Conservation (phyloP, 2,329 filamentous ascomycete species). For the Beauveria varroae region DNA sequence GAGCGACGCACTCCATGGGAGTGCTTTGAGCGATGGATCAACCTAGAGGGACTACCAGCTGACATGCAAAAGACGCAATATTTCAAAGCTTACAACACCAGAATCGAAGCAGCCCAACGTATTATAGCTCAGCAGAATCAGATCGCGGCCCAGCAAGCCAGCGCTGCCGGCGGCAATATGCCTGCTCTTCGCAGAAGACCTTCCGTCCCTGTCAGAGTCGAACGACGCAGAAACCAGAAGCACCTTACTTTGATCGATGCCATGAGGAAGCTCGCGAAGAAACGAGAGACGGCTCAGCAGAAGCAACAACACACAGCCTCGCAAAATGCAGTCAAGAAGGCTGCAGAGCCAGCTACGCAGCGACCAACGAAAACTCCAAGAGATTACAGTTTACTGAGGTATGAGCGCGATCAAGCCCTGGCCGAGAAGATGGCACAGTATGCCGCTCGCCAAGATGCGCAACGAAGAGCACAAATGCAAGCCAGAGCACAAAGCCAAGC, state of each 20-base stretch:
- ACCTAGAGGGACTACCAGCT: constrained; percentile 78
- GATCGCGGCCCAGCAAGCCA: constrained; percentile 43
- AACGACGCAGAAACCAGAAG: constrained; percentile 77
- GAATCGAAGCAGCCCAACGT: constrained; percentile 53
- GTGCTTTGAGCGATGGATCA: constrained; percentile 95
- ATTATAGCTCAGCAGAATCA: constrained; percentile 47
- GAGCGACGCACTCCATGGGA: constrained; percentile 95
- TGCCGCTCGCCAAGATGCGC: constrained; percentile 52
- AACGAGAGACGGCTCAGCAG: constrained; percentile 74
- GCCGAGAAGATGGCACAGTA: constrained; percentile 51
- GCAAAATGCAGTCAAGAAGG: constrained; percentile 72
- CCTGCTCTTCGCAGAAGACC: constrained; percentile 53
- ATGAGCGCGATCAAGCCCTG: constrained; percentile 70
- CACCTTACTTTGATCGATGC: constrained; percentile 85
- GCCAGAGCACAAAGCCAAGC: constrained; percentile 38
- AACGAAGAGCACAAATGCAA: constrained; percentile 43
- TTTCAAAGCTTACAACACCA: constrained; percentile 64
- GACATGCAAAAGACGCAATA: constrained; percentile 96
- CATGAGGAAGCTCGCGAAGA: constrained; percentile 93
- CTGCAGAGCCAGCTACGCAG: constrained; percentile 53
- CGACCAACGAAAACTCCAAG: constrained; percentile 66
- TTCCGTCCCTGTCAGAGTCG: constrained; percentile 76
- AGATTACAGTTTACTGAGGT: constrained; percentile 84
- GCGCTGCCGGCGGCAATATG: constrained; percentile 25
- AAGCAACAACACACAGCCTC: constrained; percentile 84